Conservation (phyloP, 176 grass and related monocot genomes). For the Carex scoparia region DNA sequence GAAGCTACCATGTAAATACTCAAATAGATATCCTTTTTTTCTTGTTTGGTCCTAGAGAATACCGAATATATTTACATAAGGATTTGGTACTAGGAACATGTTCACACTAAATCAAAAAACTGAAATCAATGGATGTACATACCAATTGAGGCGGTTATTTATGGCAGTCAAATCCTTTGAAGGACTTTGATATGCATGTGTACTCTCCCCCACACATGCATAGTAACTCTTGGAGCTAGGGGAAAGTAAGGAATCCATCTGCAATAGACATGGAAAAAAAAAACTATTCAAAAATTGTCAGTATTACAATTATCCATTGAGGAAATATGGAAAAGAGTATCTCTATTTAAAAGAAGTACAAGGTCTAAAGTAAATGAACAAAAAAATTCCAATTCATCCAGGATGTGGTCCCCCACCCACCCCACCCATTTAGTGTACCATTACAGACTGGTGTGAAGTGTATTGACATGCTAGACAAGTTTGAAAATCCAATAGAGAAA, state of each 20-base stretch:
- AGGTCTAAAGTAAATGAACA: not conserved
- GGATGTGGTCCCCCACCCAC: too few species aligned
- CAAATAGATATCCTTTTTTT: not conserved
- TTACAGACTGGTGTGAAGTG: not conserved
- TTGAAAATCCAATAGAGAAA: not conserved
- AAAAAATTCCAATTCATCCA: not conserved
- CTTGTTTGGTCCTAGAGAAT: not conserved
- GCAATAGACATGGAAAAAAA: constrained; percentile 12
- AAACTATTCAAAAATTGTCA: not conserved
- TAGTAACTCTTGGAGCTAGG: constrained; percentile 99
- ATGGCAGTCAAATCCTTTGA: constrained; percentile 92
- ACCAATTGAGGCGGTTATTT: constrained; percentile 88
- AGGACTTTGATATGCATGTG: constrained; percentile 93
- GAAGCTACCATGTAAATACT: not conserved
- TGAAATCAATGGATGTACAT: not conserved
- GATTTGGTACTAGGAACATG: not conserved
- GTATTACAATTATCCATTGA: not conserved
- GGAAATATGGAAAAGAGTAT: not conserved
- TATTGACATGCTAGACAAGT: not conserved
- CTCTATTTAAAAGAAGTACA: not conserved
- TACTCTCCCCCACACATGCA: constrained; percentile 92
- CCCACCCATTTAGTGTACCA: not conserved
- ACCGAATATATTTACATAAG: not conserved
- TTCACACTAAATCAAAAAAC: not conserved
- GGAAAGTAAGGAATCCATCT: constrained; percentile 92